A percentile compares a stretch with the other conserved stretches of the same genome.
phyloP scores from a whole-genome alignment of 805 yeast species.

The Kazachstania viticola region DNA sequence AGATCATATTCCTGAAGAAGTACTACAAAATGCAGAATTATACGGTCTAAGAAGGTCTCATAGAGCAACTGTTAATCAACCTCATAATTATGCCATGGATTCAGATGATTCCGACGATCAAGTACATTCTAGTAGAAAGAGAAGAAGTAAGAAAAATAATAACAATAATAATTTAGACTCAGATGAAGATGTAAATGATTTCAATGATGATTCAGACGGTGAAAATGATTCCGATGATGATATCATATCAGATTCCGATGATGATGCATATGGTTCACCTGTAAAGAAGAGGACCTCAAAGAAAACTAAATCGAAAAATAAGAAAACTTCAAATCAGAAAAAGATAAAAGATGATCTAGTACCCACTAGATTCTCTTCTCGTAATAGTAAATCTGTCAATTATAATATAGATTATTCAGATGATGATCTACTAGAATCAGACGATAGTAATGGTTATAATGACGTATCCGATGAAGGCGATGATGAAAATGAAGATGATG shows the following conservation, averaged over 20 bases:
- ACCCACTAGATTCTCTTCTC: conserved; percentile 67
- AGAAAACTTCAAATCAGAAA: conserved; percentile 6
- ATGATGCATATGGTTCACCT: conserved; percentile 11
- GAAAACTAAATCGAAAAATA: conserved; percentile 13
- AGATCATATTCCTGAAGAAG: conserved; percentile 38
- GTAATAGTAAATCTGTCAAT: conserved; percentile 51
- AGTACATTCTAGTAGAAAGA: conserved; percentile 1
- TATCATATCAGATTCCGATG: conserved; percentile 11
- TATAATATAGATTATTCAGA: conserved; percentile 61
- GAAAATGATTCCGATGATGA: conserved; percentile 25
- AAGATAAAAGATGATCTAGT: conserved; percentile 16
- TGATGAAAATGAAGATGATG: conserved; percentile 21
- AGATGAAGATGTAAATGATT: conserved; percentile 18
- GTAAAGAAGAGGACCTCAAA: conserved; percentile 6
- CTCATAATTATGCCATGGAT: conserved; percentile 16
- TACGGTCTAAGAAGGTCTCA: conserved; percentile 73
- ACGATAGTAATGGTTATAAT: too few species aligned
- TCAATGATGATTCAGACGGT: conserved; percentile 16
- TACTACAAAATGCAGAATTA: conserved; percentile 63
- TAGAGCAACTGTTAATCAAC: conserved; percentile 38
- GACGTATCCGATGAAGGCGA: conserved; percentile 16
- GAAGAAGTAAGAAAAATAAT: conserved; percentile 13
- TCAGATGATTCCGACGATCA: conserved; percentile 24
- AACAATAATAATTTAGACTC: too few species aligned
- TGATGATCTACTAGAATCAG: conserved; percentile 32